Conservation (phyloP, 2,329 filamentous ascomycete species). For the Colletotrichum sansevieriae region DNA sequence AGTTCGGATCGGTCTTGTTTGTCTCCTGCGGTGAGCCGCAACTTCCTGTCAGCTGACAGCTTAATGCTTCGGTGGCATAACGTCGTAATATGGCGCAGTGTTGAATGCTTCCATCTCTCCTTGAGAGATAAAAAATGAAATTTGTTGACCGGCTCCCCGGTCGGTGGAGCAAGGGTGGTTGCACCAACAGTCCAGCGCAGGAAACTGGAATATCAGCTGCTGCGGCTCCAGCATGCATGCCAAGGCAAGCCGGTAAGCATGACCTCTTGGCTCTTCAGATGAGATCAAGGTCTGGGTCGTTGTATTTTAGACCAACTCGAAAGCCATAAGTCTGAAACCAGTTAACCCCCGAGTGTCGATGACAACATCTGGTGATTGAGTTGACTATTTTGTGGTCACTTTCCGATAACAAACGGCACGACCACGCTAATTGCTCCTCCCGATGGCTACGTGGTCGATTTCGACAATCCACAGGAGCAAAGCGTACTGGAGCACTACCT, state of each 20-base stretch:
- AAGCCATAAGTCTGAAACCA: not conserved
- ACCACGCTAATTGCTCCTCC: slow-evolving; percentile 46
- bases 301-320: not conserved
- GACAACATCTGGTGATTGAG: too few species aligned
- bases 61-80: not conserved
- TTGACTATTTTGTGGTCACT: not conserved
- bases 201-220: not conserved
- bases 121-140: not conserved
- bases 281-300: not conserved
- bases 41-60: not conserved
- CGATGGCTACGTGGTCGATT: slow-evolving; percentile 50
- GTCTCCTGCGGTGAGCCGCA: slow-evolving; percentile 7
- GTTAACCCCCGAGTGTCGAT: too few species aligned
- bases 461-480: slow-evolving; percentile 49
- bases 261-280: not conserved
- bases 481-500: slow-evolving; percentile 45
- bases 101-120: not conserved
- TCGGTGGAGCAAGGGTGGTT: not conserved
- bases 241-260: not conserved
- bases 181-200: not conserved
- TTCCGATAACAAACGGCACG: slow-evolving; percentile 45
- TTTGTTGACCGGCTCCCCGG: not conserved
- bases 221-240: not conserved
- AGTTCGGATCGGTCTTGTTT: slow-evolving; percentile 4
- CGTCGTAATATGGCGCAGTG: not conserved